Base-by-base conservation (phyloP, 2,329 filamentous ascomycete species). In the Aspergillus terreus region DNA sequence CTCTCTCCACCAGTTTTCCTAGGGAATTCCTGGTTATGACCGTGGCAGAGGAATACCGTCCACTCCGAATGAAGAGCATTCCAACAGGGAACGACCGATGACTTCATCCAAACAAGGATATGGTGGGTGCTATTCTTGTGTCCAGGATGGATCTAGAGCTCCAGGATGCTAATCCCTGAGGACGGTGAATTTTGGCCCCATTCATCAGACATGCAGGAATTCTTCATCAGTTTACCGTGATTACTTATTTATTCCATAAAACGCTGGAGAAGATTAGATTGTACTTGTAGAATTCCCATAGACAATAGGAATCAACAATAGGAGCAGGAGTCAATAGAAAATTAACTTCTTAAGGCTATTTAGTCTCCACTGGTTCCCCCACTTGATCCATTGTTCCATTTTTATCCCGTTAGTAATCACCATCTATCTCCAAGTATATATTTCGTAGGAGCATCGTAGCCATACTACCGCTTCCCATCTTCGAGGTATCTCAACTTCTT, bases 101-200 rank as follows among this genome's bases (percentile, higher is more conserved):
- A 38, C 35, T 38, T n/a, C 35, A 38, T 38, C 35, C 27, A 3
- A 11, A 38, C 11, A n/a, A 11, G 12, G 35, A 7, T 4, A n/a
- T 38, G 12, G 35, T 38, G 11, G 33, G 4, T n/a, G 35, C 14
- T n/a, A 38, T 38, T 38, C 12, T 38, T 17, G 27, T 11, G 27
- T 38, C 35, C 12, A 38, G 35, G 35, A 38, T n/a, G 12, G 35
- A n/a, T 38, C 15, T 11, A 21, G 19, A 49, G 11, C 27, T 32
- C 14, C 19, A 49, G 32, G 41, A 49, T 49, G 30, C 47, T 36
- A 41, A 49, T 49, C 47, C 46, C 25, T 30, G 47, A 21, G 41
- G 23, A 38, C 19, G 40, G n/a, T 6, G 19, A 23, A 23, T 21
- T 42, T 23, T 14, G 40, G 14, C 19, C 40, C 40, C 40, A 42